Conservation (phyloP, 2,329 filamentous ascomycete genomes). For the Bipolaris cookei region DNA sequence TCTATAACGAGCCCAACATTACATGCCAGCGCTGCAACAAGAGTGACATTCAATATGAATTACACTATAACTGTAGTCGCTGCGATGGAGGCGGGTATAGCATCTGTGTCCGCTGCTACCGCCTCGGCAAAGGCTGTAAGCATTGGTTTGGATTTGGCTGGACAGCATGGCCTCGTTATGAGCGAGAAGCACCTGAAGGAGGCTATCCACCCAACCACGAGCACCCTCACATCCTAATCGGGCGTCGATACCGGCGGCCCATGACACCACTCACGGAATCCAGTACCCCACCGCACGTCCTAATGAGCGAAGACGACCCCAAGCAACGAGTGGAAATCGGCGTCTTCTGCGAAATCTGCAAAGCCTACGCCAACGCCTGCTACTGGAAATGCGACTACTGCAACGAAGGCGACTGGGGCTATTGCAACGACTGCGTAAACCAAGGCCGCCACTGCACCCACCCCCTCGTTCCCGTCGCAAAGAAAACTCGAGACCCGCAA, state of each 20-base stretch:
- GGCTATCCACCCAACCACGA: slow-evolving; percentile 52
- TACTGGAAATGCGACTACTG: slow-evolving; percentile 89
- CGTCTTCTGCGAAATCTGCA: slow-evolving; percentile 82
- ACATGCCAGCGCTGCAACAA: slow-evolving; percentile 74
- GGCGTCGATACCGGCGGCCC: slow-evolving; percentile 53
- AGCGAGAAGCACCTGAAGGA: slow-evolving; percentile 50
- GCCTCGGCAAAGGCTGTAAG: slow-evolving; percentile 74
- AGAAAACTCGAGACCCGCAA: slow-evolving; percentile 52
- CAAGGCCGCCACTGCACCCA: slow-evolving; percentile 83
- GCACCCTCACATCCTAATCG: slow-evolving; percentile 60
- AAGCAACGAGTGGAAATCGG: slow-evolving; percentile 73
- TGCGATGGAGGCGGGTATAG: slow-evolving; percentile 77
- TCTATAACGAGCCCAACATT: slow-evolving; percentile 74
- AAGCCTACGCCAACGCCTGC: slow-evolving; percentile 76
- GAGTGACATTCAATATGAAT: slow-evolving; percentile 77
- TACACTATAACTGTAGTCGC: slow-evolving; percentile 80
- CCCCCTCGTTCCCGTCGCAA: slow-evolving; percentile 75
- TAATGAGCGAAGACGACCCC: slow-evolving; percentile 70
- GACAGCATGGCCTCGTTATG: slow-evolving; percentile 71
- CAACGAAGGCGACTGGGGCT: slow-evolving; percentile 94
- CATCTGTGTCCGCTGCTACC: slow-evolving; percentile 82
- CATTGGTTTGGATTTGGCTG: slow-evolving; percentile 90
- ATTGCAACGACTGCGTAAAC: slow-evolving; percentile 86
- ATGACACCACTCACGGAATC: slow-evolving; percentile 33
- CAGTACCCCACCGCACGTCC: slow-evolving; percentile 24